Base-by-base conservation (phyloP, 768 basidiomycete genomes). In the Lactarius quietus region DNA sequence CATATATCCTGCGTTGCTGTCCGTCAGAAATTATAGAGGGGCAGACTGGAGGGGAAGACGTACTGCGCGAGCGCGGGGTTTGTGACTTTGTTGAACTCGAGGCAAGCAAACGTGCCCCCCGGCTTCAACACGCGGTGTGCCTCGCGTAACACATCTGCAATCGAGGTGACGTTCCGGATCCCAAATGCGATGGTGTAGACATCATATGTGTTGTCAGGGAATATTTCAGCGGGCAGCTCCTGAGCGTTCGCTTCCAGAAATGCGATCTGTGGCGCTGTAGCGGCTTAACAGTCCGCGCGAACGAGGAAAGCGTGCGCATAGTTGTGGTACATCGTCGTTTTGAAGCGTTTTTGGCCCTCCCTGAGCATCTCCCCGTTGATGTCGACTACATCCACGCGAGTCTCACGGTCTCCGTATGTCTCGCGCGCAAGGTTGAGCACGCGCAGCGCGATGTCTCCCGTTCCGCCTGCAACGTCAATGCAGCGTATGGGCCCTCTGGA, bases 131-230 rank as follows among this genome's bases (percentile, higher is more conserved):
- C 95, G 28, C 97, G 85, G 76, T 96, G 79, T 2, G 97, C 97
- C 74, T 98, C 94, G 64, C 82, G 82, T 53, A 99, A 79, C 18
- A 94, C 97, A 28, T 85, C 87, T 1, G 91, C 89, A 64, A 98
- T 85, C 56, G 92, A 92, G 20, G 97, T 99, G 79, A 93, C 95
- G 74, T 99, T 99, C 43, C 97, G 84, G 70, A 98, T 98, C 29
- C 97, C 96, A 71, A 99, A 99, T 0, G 97, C 94, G 74, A 99
- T 98, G 31, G 97, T 99, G 79, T 99, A 99, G 20, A 98, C 79
- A 78, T 99, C 95, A 69, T 95, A 93, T 20, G 92, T 85, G 75
- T 93, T 86, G 71, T 90, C 85, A 6, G 83, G 79, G 74, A 99
- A 95, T 61, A 84, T 79, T 6, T 83, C 79, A 43, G 76, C 67